Evolutionary conservation across 805 yeast genomes (phyloP).

Genomic region (Wickerhamiella azyma): DNA sequence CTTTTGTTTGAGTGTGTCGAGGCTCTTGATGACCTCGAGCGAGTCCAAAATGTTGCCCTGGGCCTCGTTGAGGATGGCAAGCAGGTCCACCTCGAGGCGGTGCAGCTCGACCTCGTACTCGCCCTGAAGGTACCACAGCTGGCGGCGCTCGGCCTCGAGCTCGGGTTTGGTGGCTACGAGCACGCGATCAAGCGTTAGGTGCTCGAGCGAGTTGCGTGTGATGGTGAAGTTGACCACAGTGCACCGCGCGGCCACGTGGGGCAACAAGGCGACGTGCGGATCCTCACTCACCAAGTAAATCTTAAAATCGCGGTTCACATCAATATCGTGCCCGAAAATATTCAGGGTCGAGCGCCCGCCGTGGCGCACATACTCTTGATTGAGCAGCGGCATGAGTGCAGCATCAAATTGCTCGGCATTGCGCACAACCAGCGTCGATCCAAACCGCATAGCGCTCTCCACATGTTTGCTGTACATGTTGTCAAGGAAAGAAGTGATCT

Average conservation of each 20-base stretch:
- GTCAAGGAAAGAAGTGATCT: conserved; percentile 53
- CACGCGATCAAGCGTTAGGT: conserved; percentile 45
- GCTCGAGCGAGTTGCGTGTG: conserved; percentile 53
- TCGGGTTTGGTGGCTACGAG: conserved; percentile 50
- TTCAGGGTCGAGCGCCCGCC: conserved; percentile 59
- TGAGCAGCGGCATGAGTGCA: conserved; percentile 45
- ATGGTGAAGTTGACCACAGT: conserved; percentile 55
- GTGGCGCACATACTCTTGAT: conserved; percentile 42
- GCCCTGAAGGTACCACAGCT: conserved; percentile 40
- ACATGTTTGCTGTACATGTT: conserved; percentile 49
- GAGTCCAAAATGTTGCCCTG: conserved; percentile 52
- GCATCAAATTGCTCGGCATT: conserved; percentile 81
- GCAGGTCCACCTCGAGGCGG: conserved; percentile 42
- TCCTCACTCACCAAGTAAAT: conserved; percentile 51
- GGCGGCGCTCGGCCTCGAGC: conserved; percentile 42
- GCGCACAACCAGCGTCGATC: conserved; percentile 55
- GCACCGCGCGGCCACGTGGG: conserved; percentile 50
- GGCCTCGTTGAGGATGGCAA: conserved; percentile 43
- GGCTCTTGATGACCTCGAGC: conserved; percentile 40
- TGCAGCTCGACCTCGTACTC: conserved; percentile 44
- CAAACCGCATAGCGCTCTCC: conserved; percentile 75
- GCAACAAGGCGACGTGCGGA: conserved; percentile 32
- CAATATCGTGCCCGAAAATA: conserved; percentile 52
- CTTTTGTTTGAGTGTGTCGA: conserved; percentile 55
- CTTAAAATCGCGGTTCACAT: conserved; percentile 49